phyloP scores from a whole-genome alignment of 2,329 filamentous ascomycete species.

The Domatiomyces catenatus region DNA sequence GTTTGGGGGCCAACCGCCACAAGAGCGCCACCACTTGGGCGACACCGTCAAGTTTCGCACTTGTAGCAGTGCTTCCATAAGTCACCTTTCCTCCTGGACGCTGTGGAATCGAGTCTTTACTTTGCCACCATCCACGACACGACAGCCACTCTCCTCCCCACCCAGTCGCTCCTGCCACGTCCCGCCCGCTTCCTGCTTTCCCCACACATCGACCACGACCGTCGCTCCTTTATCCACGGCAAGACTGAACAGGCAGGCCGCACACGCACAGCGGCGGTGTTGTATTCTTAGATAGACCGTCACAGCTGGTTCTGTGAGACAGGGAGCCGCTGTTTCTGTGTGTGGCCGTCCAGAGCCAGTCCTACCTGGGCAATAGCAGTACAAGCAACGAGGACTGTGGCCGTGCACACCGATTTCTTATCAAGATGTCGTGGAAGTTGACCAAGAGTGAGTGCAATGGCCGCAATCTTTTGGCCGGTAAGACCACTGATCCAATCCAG shows the following conservation, averaged over 20 bases:
- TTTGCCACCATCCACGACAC: neutral
- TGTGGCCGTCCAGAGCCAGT: neutral
- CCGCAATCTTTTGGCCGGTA: neutral
- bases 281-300: neutral
- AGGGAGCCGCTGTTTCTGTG: neutral
- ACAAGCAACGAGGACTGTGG: neutral
- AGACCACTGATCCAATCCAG: slow-evolving; percentile 30
- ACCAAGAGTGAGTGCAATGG: slow-evolving; percentile 47
- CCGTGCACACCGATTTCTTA: neutral
- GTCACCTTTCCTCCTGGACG: neutral
- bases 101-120: neutral
- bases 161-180: neutral
- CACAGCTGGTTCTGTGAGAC: neutral
- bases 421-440: slow-evolving; percentile 58
- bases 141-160: neutral
- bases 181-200: neutral
- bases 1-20: neutral
- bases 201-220: neutral
- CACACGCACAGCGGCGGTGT: neutral
- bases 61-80: no score
- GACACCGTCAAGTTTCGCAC: neutral
- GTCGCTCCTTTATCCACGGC: neutral
- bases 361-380: neutral
- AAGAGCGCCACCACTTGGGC: neutral
- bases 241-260: neutral